These are phyloP conservation scores for Canavalia gladiata DNA, from an alignment of 306 rosid species.

Conservation along the genomic window DNA sequence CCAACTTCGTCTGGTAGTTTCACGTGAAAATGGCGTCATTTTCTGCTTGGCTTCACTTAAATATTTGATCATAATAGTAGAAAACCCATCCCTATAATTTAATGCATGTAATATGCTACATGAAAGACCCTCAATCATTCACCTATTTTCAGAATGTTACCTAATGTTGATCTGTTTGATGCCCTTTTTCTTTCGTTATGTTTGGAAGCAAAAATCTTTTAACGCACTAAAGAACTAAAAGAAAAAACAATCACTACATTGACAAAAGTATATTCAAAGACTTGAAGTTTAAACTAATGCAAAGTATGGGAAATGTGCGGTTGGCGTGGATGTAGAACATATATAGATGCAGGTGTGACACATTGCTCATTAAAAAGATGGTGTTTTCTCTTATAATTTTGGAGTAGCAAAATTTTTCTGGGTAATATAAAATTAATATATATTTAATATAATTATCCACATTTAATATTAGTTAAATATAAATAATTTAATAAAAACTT, in stretches of 20 bases:
- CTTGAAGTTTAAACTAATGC: not conserved
- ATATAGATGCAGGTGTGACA: no score
- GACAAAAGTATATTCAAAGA: not conserved
- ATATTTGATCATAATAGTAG: constrained; percentile 4
- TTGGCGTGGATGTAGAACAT: no score
- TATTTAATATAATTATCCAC: no score
- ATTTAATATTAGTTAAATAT: no score
- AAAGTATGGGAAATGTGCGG: no score
- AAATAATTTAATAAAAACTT: no score
- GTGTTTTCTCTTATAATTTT: no score
- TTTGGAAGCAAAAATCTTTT: not conserved
- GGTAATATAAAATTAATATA: no score
- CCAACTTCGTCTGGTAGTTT: not conserved
- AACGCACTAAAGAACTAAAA: not conserved
- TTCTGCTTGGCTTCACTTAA: constrained; percentile 60
- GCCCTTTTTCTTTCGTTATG: constrained; percentile 24
- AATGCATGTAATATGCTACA: constrained; percentile 30
- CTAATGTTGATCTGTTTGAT: not conserved
- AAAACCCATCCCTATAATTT: constrained; percentile 40
- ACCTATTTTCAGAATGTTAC: constrained; percentile 21
- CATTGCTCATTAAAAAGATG: no score
- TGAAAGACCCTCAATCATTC: constrained; percentile 38
- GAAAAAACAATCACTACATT: not conserved
- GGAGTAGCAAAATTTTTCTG: no score
- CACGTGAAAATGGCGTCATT: constrained; percentile 62